Base-by-base conservation (phyloP, 148 eudicot genomes). In the Chenopodium suecicum region DNA sequence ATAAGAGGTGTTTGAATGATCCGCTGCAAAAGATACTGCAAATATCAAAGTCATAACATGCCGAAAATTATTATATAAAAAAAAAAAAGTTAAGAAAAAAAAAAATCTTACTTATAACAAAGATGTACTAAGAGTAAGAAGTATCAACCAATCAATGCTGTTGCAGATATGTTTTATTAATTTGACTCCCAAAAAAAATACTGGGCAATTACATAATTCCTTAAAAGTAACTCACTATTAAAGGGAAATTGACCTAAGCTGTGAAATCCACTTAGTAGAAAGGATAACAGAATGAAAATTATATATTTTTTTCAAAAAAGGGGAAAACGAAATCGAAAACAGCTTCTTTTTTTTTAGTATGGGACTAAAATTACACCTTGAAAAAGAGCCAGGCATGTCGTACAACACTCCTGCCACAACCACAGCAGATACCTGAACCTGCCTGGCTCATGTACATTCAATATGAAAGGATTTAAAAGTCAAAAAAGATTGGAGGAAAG, bases 121-220 rank as follows among this genome's bases (percentile, higher is more conserved):
- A 78, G 13, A 17, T 9, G 20, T 37, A 37, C 41, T 37, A 72
- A 9, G 9, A 27, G 29, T 27, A 27, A 27, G 29, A 20, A 14
- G 41, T 10, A 75, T 54, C 62, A 79, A 79, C 74, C 80, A 73
- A 80, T 71, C 50, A 80, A 80, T 58, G 81, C 83, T 78, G 50
- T 84, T 84, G 76, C 56, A 68, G 67, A 76, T 75, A 64, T 23
- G 63, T 68, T 84, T 84, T 84, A 84, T 84, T 84, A 80, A 81
- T 80, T 76, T 84, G 78, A 81, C 77, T 80, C 78, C 83, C 86
- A 76, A 80, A 80, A 83, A 73, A 83, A 84, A 52, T 10, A 41
- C 73, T 76, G 86, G 86, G 86, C 74, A 65, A 80, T 84, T 84
- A 83, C 78, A 81, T 80, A 77, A 84, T 80, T 80, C 70, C 83